Evolutionary conservation across 345 rosid species (phyloP).

Genomic region (Adansonia digitata): DNA sequence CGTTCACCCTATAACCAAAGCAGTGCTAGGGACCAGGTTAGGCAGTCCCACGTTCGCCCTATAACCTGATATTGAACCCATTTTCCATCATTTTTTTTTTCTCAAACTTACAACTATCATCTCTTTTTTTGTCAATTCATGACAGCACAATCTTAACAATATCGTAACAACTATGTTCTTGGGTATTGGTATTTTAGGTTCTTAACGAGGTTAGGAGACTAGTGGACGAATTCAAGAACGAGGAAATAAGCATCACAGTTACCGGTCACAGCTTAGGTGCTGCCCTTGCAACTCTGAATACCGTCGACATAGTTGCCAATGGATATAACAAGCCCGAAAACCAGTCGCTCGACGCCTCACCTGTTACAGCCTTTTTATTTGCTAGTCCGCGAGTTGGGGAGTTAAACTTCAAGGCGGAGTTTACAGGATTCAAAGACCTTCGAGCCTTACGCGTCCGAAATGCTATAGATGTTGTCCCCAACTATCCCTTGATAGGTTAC

Average conservation of each 20-base stretch:
- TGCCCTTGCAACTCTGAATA: slow-evolving; percentile 50
- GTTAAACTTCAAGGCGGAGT: slow-evolving; percentile 34
- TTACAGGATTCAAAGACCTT: slow-evolving; percentile 41
- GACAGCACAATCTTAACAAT: too few relatives aligned
- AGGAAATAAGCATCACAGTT: slow-evolving; percentile 59
- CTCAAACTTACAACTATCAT: neutral
- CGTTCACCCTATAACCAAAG: slow-evolving; percentile 49
- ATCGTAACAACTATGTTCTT: too few relatives aligned
- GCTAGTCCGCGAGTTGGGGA: slow-evolving; percentile 73
- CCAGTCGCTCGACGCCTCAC: slow-evolving; percentile 22
- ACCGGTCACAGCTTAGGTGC: slow-evolving; percentile 74
- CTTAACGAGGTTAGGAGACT: slow-evolving; percentile 44
- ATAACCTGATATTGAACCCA: too few relatives aligned
- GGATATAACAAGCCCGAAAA: slow-evolving; percentile 39
- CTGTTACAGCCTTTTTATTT: slow-evolving; percentile 52
- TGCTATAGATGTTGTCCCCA: slow-evolving; percentile 52
- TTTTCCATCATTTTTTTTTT: too few relatives aligned
- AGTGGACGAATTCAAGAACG: slow-evolving; percentile 44
- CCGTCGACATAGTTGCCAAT: slow-evolving; percentile 54
- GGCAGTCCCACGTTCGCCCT: too few relatives aligned
- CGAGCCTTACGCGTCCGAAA: slow-evolving; percentile 47
- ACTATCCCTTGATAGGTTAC: slow-evolving; percentile 57
- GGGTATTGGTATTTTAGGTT: slow-evolving; percentile 21
- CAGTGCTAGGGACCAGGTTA: slow-evolving; percentile 63
- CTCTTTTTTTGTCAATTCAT: neutral